Evolutionary conservation across 2,329 filamentous ascomycete genomes (phyloP), one percentile per base, ranked within the genome.

Genomic region (Diaporthe capsici): DNA sequence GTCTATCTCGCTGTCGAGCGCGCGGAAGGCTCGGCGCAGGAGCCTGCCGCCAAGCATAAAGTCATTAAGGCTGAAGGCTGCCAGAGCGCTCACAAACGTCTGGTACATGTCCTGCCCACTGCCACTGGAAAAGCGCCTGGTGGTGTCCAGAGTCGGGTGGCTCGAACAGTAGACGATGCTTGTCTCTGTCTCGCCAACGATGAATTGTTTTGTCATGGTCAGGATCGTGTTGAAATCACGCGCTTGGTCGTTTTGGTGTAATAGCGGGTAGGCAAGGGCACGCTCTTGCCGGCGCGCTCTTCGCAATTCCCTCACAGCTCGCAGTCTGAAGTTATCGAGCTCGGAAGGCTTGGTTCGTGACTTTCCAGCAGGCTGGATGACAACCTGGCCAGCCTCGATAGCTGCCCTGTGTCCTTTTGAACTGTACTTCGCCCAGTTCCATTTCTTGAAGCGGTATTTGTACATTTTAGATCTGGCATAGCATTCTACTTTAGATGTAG

Each of bases 371-470:
- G 25, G 51, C 25, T 55, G 51, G 20, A 28, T 5, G 51, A 28
- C 25, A 28, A 55, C 51, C 25, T 55, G 25, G 13, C 51, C 51
- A 55, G 51, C n/a, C 25, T 55, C 51, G 20, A 55, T 15, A 25
- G 51, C 51, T 28, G 51, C 25, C 17, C 51, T 55, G 51, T 55
- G 51, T 17, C 25, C 51, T 25, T 55, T 55, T 17, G 51, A 55
- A 17, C 51, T 55, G 25, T 55, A 31, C 25, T 55, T 55, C 13
- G 51, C 51, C 51, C 51, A 55, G 25, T 55, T 55, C 51, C 51
- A 55, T 55, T 55, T 55, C 51, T 55, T 55, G 51, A 55, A 55
- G n/a, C 51, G 51, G 20, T 55, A 31, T 31, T 55, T 55, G 15
- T 55, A 55, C 51, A 55, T 55, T 31, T 55, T 55, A 6, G 51